These are phyloP conservation scores for Pyrenochaeta sp. DNA, from an alignment of 2,329 filamentous ascomycete species.

Conservation along the genomic window DNA sequence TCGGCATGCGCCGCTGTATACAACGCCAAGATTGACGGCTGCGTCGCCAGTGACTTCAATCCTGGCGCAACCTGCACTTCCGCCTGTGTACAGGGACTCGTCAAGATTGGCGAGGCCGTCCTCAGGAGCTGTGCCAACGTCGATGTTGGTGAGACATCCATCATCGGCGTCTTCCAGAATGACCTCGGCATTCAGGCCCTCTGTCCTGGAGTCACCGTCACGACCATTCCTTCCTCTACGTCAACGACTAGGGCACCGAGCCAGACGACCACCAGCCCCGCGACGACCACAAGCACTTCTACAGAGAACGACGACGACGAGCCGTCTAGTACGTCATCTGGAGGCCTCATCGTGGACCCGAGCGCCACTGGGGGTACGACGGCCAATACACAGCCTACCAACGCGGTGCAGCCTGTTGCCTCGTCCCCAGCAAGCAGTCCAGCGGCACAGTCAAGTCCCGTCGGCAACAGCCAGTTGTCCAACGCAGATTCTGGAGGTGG, in stretches of 20 bases:
- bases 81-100: constrained; percentile 51
- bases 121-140: constrained; percentile 42
- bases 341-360: constrained; percentile 19
- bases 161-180: constrained; percentile 53
- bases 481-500: constrained; percentile 52
- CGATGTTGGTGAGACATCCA: constrained; percentile 47
- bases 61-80: constrained; percentile 39
- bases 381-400: constrained; percentile 11
- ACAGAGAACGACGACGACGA: constrained; percentile 6
- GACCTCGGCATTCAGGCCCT: constrained; percentile 49
- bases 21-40: constrained; percentile 50
- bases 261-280: constrained; percentile 14
- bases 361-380: constrained; percentile 15
- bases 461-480: constrained; percentile 40
- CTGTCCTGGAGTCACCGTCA: constrained; percentile 45
- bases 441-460: constrained; percentile 18
- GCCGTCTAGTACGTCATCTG: constrained; percentile 14
- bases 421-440: constrained; percentile 1
- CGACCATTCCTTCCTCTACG: constrained; percentile 21
- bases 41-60: constrained; percentile 50
- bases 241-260: constrained; percentile 10
- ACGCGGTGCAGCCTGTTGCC: constrained; percentile 4
- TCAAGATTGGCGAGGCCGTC: constrained; percentile 44
- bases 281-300: constrained; percentile 14
- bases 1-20: constrained; percentile 51